Evolutionary conservation across 805 yeast genomes (phyloP), one percentile per base, ranked within the genome.

Genomic region (Metschnikowia lunata): DNA sequence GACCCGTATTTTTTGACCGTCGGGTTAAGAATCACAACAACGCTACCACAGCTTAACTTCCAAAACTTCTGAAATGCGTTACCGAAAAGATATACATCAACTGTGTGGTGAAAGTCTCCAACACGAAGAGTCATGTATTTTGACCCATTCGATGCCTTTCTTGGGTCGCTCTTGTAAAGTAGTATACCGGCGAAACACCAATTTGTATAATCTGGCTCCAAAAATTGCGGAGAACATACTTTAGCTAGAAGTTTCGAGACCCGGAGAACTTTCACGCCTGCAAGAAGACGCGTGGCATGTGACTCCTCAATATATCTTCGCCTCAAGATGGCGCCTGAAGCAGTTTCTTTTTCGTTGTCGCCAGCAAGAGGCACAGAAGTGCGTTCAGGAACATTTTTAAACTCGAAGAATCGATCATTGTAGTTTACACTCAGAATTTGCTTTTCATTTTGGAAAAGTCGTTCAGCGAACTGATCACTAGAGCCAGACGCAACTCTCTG

Each of bases 101-200:
- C 61, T 2, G 77, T 76, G 40, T 74, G 75, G 41, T 71, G 71
- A 55, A 89, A 83, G 58, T 86, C 85, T 0, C 95, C 85, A 3
- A 91, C 54, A 1, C 78, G 74, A 15, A 89, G 45, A 45, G 76
- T 76, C 51, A 86, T 66, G 56, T 70, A 90, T 56, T 82, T 83
- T 11, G 70, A 64, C 57, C 50, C 62, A 49, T 40, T 58, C 30
- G 43, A 41, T 0, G 86, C 67, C 4, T 65, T 60, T 49, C 73
- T 70, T 3, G 83, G 72, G 7, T 71, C 77, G 5, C 80, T 67
- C 56, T 88, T 88, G 15, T 60, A 56, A 5, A 79, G 66, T 0
- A 90, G 68, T 2, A 86, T 71, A 1, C 95, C 97, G n/a, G 83
- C 56, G 1, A 82, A 75, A n/a, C 83, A 82, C 85, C 88, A 89